A percentile compares a stretch with the other conserved stretches of the same genome.
Evolutionary conservation across 495 filamentous ascomycete genomes (phyloP).

Genomic region (Penicillium malachiteum): DNA sequence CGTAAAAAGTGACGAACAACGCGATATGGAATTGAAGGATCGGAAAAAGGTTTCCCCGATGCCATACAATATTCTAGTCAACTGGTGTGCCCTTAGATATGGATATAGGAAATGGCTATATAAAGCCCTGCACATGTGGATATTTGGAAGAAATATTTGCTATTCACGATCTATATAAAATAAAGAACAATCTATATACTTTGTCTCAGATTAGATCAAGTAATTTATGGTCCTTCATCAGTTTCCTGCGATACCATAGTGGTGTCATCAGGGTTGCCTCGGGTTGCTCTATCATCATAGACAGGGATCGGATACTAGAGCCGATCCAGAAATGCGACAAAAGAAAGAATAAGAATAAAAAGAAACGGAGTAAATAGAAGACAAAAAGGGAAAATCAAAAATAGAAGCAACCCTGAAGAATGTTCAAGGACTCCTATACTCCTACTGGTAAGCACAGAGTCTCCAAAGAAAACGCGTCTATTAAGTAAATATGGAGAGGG

Average conservation of each 20-base stretch:
- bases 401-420: too few relatives aligned
- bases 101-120: not conserved
- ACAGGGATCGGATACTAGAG: slow-evolving; percentile 6
- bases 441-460: too few relatives aligned
- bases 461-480: too few relatives aligned
- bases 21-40: not conserved
- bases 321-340: slow-evolving; percentile 2
- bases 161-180: not conserved
- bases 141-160: not conserved
- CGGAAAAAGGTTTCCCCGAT: not conserved
- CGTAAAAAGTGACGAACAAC: not conserved
- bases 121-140: too few relatives aligned
- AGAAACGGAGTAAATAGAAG: slow-evolving; percentile 5
- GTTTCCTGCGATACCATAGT: slow-evolving; percentile 43
- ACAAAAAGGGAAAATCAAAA: slow-evolving; percentile 17
- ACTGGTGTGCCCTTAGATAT: not conserved
- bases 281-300: slow-evolving; percentile 47
- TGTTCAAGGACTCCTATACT: too few relatives aligned
- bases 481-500: too few relatives aligned
- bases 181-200: not conserved
- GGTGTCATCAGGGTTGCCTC: slow-evolving; percentile 35
- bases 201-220: slow-evolving; percentile 59
- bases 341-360: slow-evolving; percentile 9
- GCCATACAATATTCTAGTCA: not conserved
- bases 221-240: slow-evolving; percentile 48